phyloP scores from a whole-genome alignment of 805 yeast genomes.

The Candida vartiovaarae region DNA sequence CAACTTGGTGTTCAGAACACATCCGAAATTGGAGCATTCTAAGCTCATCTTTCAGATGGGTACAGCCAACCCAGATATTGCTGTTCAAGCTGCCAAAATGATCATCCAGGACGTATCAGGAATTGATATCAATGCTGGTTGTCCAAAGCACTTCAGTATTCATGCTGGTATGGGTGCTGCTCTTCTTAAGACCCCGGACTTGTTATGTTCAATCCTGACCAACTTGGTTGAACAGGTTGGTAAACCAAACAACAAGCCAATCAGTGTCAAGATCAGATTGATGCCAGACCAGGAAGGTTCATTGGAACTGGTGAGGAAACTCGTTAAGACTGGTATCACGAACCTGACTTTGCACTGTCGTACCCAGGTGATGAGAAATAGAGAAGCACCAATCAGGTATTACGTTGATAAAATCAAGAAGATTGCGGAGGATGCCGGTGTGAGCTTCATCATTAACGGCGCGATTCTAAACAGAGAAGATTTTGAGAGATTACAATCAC shows the following conservation, averaged over 20 bases:
- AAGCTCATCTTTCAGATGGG: slow-evolving; percentile 87
- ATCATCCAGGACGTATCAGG: slow-evolving; percentile 87
- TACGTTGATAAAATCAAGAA: slow-evolving; percentile 55
- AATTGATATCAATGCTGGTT: slow-evolving; percentile 91
- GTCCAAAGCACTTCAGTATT: slow-evolving; percentile 92
- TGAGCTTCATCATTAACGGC: slow-evolving; percentile 80
- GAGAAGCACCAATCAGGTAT: slow-evolving; percentile 73
- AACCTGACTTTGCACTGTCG: slow-evolving; percentile 91
- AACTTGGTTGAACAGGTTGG: slow-evolving; percentile 78
- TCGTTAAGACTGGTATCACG: slow-evolving; percentile 72
- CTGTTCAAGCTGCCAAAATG: slow-evolving; percentile 79
- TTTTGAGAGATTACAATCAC: slow-evolving; percentile 39
- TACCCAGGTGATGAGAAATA: slow-evolving; percentile 78
- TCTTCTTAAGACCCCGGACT: slow-evolving; percentile 72
- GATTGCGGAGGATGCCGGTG: slow-evolving; percentile 53
- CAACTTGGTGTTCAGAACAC: slow-evolving; percentile 67
- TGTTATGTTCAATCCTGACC: slow-evolving; percentile 59
- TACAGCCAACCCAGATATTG: slow-evolving; percentile 73
- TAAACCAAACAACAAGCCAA: slow-evolving; percentile 64
- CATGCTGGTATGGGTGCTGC: slow-evolving; percentile 99
- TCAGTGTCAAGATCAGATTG: slow-evolving; percentile 84
- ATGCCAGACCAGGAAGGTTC: slow-evolving; percentile 60
- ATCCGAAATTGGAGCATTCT: slow-evolving; percentile 51
- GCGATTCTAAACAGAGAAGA: slow-evolving; percentile 53
- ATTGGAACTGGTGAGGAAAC: slow-evolving; percentile 44